Conservation (phyloP, 1,139 yeast genomes). For the Suzukiozyma palmioleophila region DNA sequence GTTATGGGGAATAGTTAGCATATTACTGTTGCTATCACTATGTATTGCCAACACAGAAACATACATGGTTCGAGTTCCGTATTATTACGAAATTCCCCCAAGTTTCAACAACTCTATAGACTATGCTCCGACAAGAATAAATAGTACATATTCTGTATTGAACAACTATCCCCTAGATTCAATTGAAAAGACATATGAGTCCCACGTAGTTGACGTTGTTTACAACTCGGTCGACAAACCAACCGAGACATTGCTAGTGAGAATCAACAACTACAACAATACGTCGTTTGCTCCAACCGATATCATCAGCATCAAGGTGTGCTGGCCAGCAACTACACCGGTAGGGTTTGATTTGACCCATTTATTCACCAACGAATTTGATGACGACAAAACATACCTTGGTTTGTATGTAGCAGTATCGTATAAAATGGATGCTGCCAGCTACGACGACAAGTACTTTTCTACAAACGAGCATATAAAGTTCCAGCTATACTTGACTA, state of each 20-base stretch:
- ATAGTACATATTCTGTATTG: conserved; percentile 23
- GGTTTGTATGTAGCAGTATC: conserved; percentile 29
- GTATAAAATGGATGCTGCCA: conserved; percentile 22
- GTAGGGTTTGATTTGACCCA: conserved; percentile 24
- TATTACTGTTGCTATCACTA: neutral
- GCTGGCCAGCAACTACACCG: conserved; percentile 45
- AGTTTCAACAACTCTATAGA: conserved; percentile 4
- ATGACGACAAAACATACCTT: conserved; percentile 12
- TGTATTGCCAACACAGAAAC: conserved; percentile 39
- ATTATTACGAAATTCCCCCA: conserved; percentile 26
- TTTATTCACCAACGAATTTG: conserved; percentile 14
- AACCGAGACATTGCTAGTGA: conserved; percentile 21
- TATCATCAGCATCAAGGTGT: conserved; percentile 31
- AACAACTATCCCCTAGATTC: conserved; percentile 28
- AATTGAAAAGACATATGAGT: conserved; percentile 7
- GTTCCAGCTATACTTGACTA: conserved; percentile 29
- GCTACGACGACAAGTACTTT: conserved; percentile 14
- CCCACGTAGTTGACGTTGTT: conserved; percentile 6
- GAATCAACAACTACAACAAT: conserved; percentile 31
- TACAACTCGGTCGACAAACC: conserved; percentile 15
- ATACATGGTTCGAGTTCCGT: conserved; percentile 27
- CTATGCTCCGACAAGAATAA: conserved; percentile 11
- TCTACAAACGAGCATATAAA: conserved; percentile 14
- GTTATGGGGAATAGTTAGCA: neutral
- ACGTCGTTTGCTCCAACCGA: conserved; percentile 26